phyloP scores from a whole-genome alignment of 2,329 filamentous ascomycete genomes.

The Leptoxyphium fumago region DNA sequence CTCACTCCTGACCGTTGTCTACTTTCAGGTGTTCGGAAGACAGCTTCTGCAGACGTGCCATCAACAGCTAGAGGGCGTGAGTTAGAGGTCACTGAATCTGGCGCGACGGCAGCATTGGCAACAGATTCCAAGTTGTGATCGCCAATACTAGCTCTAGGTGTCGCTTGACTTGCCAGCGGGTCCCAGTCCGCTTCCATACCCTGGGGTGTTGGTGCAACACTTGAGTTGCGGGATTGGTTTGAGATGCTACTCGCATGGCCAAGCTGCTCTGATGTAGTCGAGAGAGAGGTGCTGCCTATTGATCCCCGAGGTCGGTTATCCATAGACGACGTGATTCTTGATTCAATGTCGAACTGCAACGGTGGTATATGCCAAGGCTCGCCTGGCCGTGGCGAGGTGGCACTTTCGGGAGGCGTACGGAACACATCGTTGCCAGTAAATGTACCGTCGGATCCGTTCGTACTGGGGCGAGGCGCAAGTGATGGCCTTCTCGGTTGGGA shows the following conservation, averaged over 20 bases:
- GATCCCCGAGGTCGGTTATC: constrained; percentile 20
- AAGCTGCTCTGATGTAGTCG: constrained; percentile 6
- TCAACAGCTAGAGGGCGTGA: constrained; percentile 7
- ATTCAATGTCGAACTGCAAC: constrained; percentile 16
- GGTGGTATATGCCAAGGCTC: constrained; percentile 20
- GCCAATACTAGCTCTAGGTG: constrained; percentile 9
- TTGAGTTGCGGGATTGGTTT: constrained; percentile 17
- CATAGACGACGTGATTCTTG: not conserved
- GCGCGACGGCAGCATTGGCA: constrained; percentile 6
- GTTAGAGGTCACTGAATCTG: constrained; percentile 1
- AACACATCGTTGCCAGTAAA: constrained; percentile 27
- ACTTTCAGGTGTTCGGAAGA: constrained; percentile 1
- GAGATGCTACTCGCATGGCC: constrained; percentile 10
- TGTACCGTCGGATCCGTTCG: constrained; percentile 18
- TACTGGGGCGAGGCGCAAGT: constrained; percentile 6
- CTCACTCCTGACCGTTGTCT: constrained; percentile 46
- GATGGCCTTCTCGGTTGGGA: not conserved
- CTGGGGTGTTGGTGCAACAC: constrained; percentile 3
- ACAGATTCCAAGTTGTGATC: constrained; percentile 12
- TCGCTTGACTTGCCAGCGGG: constrained; percentile 4
- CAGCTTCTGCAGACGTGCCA: constrained; percentile 2
- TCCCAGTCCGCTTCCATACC: not conserved
- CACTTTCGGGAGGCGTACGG: constrained; percentile 30
- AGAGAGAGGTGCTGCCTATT: constrained; percentile 16
- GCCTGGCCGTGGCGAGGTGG: constrained; percentile 9